Conservation (phyloP, 176 grass and related monocot species). For the Carex kokanica region DNA sequence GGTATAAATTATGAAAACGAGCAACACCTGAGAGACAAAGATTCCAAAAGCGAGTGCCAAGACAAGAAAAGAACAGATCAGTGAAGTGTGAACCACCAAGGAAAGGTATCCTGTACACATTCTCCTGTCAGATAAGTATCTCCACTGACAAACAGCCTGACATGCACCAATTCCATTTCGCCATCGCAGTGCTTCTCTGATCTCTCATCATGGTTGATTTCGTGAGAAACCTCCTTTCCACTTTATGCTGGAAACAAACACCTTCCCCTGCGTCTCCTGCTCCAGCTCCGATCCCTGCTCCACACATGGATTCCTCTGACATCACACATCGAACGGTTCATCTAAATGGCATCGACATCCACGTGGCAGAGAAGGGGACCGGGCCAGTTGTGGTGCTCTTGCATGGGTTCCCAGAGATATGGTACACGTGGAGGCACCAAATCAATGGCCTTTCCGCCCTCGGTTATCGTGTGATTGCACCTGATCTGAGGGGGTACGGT, state of each 20-base stretch:
- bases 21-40: background rate
- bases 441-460: slow-evolving; percentile 21
- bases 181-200: background rate
- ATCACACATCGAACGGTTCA: slow-evolving; percentile 31
- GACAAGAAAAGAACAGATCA: background rate
- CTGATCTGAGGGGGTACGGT: slow-evolving; percentile 27
- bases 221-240: slow-evolving; percentile 1
- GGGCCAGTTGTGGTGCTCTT: slow-evolving; percentile 17
- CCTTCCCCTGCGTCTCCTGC: background rate
- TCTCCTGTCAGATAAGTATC: background rate
- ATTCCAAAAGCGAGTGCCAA: background rate
- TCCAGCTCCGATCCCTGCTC: background rate
- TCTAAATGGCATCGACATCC: slow-evolving; percentile 24
- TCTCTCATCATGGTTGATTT: background rate
- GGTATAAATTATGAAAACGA: too few relatives aligned
- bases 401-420: slow-evolving; percentile 28
- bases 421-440: slow-evolving; percentile 42
- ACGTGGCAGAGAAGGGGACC: slow-evolving; percentile 30
- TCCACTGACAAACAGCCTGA: background rate
- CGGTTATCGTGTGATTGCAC: slow-evolving; percentile 19
- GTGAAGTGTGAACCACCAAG: too few relatives aligned
- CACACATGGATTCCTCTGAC: background rate
- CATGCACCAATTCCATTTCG: background rate
- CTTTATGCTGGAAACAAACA: background rate
- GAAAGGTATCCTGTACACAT: background rate